Evolutionary conservation across 1,284 basidiomycete species (phyloP).

Genomic region (Ceratorhiza oryzae-sativae): DNA sequence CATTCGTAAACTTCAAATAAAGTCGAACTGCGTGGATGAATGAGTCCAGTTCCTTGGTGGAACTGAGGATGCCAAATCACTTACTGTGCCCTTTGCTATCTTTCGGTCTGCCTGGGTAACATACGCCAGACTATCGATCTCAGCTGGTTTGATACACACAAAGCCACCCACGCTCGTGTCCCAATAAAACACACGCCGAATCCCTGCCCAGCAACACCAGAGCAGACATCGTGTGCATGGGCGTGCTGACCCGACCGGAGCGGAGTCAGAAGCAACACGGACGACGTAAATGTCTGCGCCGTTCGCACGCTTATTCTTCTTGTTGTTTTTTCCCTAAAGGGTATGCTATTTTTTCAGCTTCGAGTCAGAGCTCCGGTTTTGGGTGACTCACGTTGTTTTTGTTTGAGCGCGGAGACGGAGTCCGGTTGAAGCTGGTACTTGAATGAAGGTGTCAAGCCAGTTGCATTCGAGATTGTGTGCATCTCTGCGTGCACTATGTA

Average conservation of each 20-base stretch:
- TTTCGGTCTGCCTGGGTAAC: constrained; percentile 14
- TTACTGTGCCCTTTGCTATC: background rate
- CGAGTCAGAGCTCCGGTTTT: background rate
- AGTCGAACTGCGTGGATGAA: background rate
- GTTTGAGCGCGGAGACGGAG: constrained; percentile 20
- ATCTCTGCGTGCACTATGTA: constrained; percentile 63
- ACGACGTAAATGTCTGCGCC: constrained; percentile 65
- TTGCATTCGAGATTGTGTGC: constrained; percentile 63
- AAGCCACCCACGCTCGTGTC: background rate
- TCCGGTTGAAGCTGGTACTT: constrained; percentile 60
- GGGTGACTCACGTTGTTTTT: constrained; percentile 6
- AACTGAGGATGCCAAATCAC: background rate
- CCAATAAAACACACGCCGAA: constrained; percentile 66
- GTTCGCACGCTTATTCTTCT: constrained; percentile 56
- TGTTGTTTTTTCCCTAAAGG: background rate
- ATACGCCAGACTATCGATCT: background rate
- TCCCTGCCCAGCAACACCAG: constrained; percentile 65
- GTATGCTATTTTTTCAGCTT: background rate
- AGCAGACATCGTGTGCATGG: constrained; percentile 64
- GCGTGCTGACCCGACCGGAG: constrained; percentile 54
- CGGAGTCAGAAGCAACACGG: constrained; percentile 48
- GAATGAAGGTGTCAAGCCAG: constrained; percentile 62
- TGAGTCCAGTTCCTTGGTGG: background rate
- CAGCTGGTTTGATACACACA: constrained; percentile 5
- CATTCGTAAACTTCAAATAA: background rate